Percentiles rank a stretch among this genome's conserved stretches.
These are phyloP conservation scores for Elsinoe australis DNA, from an alignment of 2,329 filamentous ascomycete species.

Conservation along the genomic window DNA sequence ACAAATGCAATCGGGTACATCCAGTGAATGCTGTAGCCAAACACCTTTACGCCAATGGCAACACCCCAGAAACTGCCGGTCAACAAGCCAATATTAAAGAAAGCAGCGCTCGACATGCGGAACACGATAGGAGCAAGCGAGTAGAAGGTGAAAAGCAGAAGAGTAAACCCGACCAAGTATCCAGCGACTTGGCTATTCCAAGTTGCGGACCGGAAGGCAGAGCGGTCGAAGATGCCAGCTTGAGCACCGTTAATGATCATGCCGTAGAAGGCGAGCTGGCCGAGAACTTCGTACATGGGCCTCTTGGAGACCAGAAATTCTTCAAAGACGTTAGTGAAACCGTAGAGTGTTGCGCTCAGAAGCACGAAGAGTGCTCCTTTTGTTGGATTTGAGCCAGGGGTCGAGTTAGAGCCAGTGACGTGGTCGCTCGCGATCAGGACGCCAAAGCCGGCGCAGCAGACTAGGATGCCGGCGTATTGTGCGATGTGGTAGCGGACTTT, in stretches of 20 bases:
- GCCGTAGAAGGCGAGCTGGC: conserved; percentile 81
- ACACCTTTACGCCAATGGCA: conserved; percentile 82
- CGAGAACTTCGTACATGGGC: conserved; percentile 87
- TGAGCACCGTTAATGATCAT: conserved; percentile 87
- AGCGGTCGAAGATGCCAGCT: conserved; percentile 83
- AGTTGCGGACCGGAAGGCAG: conserved; percentile 49
- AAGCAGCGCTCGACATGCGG: conserved; percentile 81
- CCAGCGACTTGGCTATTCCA: conserved; percentile 55
- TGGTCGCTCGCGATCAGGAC: conserved; percentile 81
- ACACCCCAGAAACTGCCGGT: conserved; percentile 97
- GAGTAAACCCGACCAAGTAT: conserved; percentile 83
- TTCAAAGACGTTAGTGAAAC: conserved; percentile 81
- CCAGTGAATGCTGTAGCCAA: conserved; percentile 72
- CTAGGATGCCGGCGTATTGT: conserved; percentile 77
- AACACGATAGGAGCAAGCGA: conserved; percentile 77
- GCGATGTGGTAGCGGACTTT: conserved; percentile 81
- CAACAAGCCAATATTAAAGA: conserved; percentile 91
- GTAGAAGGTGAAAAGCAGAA: conserved; percentile 80
- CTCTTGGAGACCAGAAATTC: conserved; percentile 86
- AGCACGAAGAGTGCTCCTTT: conserved; percentile 93
- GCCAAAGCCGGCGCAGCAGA: conserved; percentile 87
- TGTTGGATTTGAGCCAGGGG: conserved; percentile 58
- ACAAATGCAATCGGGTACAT: conserved; percentile 96
- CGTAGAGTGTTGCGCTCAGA: conserved; percentile 83
- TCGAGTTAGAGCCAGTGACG: conserved; percentile 66